Evolutionary conservation across 495 filamentous ascomycete genomes (phyloP), one percentile per base, ranked within the genome.

Genomic region (Melanomma pulvis-pyrius): DNA sequence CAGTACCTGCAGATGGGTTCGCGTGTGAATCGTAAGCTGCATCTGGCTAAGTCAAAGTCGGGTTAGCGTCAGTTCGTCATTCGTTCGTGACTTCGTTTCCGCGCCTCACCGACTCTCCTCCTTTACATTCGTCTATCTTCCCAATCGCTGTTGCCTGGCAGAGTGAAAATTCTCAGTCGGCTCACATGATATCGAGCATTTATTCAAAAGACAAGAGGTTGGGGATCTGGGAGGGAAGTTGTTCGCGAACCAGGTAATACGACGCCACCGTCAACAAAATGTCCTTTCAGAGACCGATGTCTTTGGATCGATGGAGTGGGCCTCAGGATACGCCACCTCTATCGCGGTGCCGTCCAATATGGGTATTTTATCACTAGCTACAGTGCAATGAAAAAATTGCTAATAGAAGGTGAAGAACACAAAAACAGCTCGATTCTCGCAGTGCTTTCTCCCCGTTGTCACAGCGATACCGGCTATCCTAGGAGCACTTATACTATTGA

Each of bases 361-460:
- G 69, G 69, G 69, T 71, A 65, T 21, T 32, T 41, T 1, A 24
- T 22, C 46, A 6, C 0, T 34, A 30, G 3, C 2, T 22, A 24
- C 2, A 53, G 17, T 9, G 1, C 17, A 36, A 9, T 29, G 25
- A 17, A 17, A n/a, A 54, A 9, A n/a, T 24, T 32, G 36, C 29
- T 50, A 30, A 48, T 39, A 52, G 24, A 19, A 19, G 17, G 12
- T 15, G 36, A 65, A 86, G 84, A 82, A 86, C 68, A 74, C 80
- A 12, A 68, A 71, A 29, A 78, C 79, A 63, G 84, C 82, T 36
- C 78, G 76, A 51, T 73, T 84, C 48, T 78, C 79, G 13, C 69
- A 73, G 57, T 85, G 82, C 73, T 78, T 78, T 59, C 70, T 84
- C 44, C 77, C 77, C 9, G 79, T 81, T 52, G 69, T 85, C 24